Evolutionary conservation across 352 stramenopile species (phyloP), one percentile per base, ranked within the genome.

Genomic region (Phytophthora lateralis): DNA sequence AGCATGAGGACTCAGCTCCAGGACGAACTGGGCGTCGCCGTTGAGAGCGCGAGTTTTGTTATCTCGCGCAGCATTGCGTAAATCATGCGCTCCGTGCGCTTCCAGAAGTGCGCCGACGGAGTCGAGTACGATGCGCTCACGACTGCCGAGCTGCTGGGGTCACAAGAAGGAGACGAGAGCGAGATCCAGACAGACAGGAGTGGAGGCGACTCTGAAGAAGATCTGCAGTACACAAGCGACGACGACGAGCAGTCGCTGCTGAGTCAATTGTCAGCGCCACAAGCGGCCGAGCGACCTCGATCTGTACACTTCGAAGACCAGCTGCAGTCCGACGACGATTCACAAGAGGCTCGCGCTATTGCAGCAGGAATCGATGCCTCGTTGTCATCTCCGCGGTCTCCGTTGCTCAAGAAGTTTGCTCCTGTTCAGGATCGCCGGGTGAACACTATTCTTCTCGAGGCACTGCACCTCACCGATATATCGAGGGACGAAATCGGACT

Each of bases 391-490:
- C 63, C 70, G 12, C 64, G 55, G 4, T 87, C 78, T 4, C 78
- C 80, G 1, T 57, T 87, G 27, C 66, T 82, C 8, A 87, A 86
- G 47, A 91, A 84, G 47, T 82, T 89, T 54, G 60, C 82, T 14
- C 62, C 67, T 9, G 51, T 88, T 1, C 77, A 91, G 30, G 79
- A 89, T 18, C 72, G 82, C 0, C 65, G 79, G 4, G 69, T 86
- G 11, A 86, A 89, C 53, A 78, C 71, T 27, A 66, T 88, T 44
- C 60, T 89, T 6, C 55, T 89, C 0, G 77, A 93, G 51, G 80
- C 81, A 17, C 57, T 89, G 8, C 76, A 88, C 43, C 82, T 93
- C 24, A 63, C 82, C 8, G 79, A 90, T 35, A 83, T 83, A 30
- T 82, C 81, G 0, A 67, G 73, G 21, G 76, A 86, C n/a, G 84